Percentiles rank a stretch among this genome's conserved stretches.
These are phyloP conservation scores for Agrocybe pediades DNA, from an alignment of 768 basidiomycete genomes.

Conservation along the genomic window DNA sequence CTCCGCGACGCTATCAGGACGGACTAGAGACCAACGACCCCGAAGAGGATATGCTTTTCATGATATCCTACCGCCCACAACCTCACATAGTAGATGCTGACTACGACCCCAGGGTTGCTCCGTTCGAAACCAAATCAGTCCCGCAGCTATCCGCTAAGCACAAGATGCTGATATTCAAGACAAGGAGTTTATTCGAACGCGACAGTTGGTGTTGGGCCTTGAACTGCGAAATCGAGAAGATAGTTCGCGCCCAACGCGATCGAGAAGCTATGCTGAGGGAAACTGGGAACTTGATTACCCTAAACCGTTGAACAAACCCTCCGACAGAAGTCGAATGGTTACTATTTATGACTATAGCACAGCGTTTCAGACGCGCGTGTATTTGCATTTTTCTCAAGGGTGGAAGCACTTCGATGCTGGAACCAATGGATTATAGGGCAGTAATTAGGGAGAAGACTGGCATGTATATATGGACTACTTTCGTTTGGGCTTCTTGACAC, in stretches of 20 bases:
- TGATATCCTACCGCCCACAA: conserved; percentile 68
- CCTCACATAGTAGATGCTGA: conserved; percentile 27
- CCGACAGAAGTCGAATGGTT: too few relatives aligned
- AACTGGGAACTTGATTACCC: conserved; percentile 55
- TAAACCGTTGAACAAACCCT: conserved; percentile 9
- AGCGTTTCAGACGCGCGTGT: too few relatives aligned
- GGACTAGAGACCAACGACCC: conserved; percentile 87
- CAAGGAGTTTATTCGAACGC: conserved; percentile 83
- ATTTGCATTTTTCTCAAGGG: not conserved
- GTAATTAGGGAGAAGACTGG: not conserved
- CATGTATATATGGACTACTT: conserved; percentile 31
- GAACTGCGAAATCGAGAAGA: conserved; percentile 86
- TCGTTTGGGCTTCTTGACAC: conserved; percentile 88
- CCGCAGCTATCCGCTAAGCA: conserved; percentile 59
- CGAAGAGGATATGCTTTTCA: conserved; percentile 87
- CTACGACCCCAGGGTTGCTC: conserved; percentile 27
- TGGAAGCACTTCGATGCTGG: conserved; percentile 5
- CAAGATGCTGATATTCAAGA: conserved; percentile 66
- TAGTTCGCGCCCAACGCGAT: conserved; percentile 59
- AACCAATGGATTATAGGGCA: conserved; percentile 4
- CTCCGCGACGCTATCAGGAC: conserved; percentile 83
- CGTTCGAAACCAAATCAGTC: conserved; percentile 31
- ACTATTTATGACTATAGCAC: too few relatives aligned
- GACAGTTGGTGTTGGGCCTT: conserved; percentile 96
- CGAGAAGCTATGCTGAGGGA: conserved; percentile 70